Conservation (phyloP, 2,329 filamentous ascomycete genomes). For the Fusarium nelsonii region DNA sequence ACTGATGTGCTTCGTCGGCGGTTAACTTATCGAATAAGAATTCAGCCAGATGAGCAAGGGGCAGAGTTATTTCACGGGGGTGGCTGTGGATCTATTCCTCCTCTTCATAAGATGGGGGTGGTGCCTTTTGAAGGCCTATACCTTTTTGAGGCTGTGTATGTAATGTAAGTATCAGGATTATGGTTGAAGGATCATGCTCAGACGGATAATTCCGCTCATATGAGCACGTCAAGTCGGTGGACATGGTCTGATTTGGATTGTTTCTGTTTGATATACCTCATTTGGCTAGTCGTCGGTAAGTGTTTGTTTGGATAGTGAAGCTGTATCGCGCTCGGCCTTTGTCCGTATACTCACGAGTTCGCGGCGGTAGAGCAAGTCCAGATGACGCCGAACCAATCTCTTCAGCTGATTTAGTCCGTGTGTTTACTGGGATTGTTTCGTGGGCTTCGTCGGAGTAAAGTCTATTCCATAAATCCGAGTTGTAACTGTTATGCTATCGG, state of each 20-base stretch:
- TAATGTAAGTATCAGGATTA: slow-evolving; percentile 1
- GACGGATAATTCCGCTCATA: slow-evolving; percentile 7
- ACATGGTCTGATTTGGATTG: not conserved
- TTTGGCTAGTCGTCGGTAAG: not conserved
- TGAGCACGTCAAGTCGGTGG: slow-evolving; percentile 6
- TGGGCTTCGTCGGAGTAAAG: not conserved
- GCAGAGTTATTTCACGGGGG: slow-evolving; percentile 9
- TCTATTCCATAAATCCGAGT: not conserved
- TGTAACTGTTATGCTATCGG: not conserved
- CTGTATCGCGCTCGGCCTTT: not conserved
- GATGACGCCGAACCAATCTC: not conserved
- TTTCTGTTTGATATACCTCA: slow-evolving; percentile 7
- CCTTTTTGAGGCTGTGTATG: slow-evolving; percentile 19
- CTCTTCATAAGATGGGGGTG: not conserved
- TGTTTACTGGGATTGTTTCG: not conserved
- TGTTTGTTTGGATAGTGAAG: not conserved
- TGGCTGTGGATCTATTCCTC: slow-evolving; percentile 22
- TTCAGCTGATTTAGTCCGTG: not conserved
- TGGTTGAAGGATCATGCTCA: slow-evolving; percentile 6
- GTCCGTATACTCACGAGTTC: not conserved
- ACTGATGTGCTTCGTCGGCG: not conserved
- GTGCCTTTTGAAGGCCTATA: slow-evolving; percentile 3
- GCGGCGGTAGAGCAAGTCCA: not conserved
- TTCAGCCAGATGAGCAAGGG: slow-evolving; percentile 10
- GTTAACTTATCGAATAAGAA: slow-evolving; percentile 1